These are phyloP conservation scores for Hemisphaericaspora nanyangensis DNA, from an alignment of 805 yeast species.

Conservation along the genomic window DNA sequence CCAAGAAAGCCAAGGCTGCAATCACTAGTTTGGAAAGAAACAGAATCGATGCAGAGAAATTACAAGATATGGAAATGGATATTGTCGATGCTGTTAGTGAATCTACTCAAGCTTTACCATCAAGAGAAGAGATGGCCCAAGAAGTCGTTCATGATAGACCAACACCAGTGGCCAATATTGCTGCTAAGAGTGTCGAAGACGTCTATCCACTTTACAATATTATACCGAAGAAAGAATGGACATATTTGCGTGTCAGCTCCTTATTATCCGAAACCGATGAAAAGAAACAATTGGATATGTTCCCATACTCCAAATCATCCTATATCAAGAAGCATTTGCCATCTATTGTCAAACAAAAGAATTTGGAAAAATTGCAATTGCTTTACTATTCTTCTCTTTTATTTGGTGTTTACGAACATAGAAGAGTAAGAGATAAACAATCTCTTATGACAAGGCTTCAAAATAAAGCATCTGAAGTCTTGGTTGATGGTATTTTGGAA, in stretches of 20 bases:
- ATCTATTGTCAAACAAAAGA: conserved; percentile 34
- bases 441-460: conserved; percentile 54
- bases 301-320: conserved; percentile 61
- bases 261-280: conserved; percentile 48
- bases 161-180: conserved; percentile 71
- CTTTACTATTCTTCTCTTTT: conserved; percentile 78
- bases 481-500: conserved; percentile 67
- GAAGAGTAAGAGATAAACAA: conserved; percentile 58
- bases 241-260: conserved; percentile 59
- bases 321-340: conserved; percentile 50
- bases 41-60: conserved; percentile 77
- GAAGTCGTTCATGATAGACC: conserved; percentile 68
- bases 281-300: conserved; percentile 49
- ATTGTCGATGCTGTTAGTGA: conserved; percentile 76
- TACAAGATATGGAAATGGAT: conserved; percentile 70
- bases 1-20: conserved; percentile 92
- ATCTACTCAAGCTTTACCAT: conserved; percentile 70
- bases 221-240: conserved; percentile 64
- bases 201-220: conserved; percentile 72
- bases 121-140: conserved; percentile 58
- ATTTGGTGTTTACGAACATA: conserved; percentile 73
- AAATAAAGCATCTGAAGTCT: conserved; percentile 65
- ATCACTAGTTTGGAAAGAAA: conserved; percentile 77
- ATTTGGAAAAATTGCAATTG: conserved; percentile 58
- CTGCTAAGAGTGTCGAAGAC: conserved; percentile 80